Conservation (phyloP, 768 basidiomycete species). For the Hericium rajendrae region DNA sequence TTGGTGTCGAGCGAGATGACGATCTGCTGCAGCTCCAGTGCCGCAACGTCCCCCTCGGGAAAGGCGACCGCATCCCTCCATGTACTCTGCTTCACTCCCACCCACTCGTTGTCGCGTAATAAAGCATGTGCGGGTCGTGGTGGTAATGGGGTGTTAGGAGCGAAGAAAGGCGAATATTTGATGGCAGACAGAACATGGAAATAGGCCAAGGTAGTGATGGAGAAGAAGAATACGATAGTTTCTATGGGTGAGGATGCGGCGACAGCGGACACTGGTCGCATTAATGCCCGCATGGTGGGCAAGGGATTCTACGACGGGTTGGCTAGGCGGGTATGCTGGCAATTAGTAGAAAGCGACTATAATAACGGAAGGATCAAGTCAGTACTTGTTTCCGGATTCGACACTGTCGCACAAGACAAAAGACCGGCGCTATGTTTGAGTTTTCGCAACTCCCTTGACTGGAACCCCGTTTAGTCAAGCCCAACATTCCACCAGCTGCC, state of each 20-base stretch:
- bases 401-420: neutral
- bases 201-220: slow-evolving; percentile 87
- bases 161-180: slow-evolving; percentile 79
- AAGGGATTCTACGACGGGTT: neutral
- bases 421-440: neutral
- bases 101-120: slow-evolving; percentile 50
- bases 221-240: slow-evolving; percentile 82
- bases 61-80: slow-evolving; percentile 32
- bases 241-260: slow-evolving; percentile 77
- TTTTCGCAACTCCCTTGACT: neutral
- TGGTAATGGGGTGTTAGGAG: slow-evolving; percentile 36
- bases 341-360: slow-evolving; percentile 2
- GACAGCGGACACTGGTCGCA: slow-evolving; percentile 61
- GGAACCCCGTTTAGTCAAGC: no score
- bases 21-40: slow-evolving; percentile 68
- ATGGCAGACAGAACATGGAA: slow-evolving; percentile 89
- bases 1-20: slow-evolving; percentile 44
- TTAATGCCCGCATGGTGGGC: slow-evolving; percentile 43
- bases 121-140: slow-evolving; percentile 50
- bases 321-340: neutral
- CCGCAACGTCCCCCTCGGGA: slow-evolving; percentile 21
- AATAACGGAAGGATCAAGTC: neutral
- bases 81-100: slow-evolving; percentile 43
- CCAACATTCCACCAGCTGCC: no score
- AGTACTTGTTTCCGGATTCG: neutral